Evolutionary conservation across 1,284 basidiomycete species (phyloP).

Genomic region (Cryptococcus sp.): DNA sequence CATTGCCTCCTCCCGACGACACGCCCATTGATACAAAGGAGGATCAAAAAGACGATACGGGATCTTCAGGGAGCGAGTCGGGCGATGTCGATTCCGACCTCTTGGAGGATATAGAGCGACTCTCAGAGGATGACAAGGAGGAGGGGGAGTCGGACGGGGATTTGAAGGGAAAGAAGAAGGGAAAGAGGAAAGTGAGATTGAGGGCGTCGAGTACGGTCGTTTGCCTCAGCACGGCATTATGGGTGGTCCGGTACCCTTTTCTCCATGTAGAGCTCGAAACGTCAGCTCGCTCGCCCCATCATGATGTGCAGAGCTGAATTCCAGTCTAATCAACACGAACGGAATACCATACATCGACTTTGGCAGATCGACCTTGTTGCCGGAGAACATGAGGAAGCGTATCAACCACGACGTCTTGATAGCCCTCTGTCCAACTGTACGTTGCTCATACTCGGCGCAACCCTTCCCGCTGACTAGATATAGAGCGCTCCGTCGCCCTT

Average conservation of each 20-base stretch:
- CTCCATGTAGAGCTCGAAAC: conserved; percentile 66
- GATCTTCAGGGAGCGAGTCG: conserved; percentile 3
- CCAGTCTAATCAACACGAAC: conserved; percentile 57
- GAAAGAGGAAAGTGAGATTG: conserved; percentile 15
- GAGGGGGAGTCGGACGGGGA: conserved; percentile 18
- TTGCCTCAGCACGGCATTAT: conserved; percentile 61
- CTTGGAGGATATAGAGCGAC: conserved; percentile 7
- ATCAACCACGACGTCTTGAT: conserved; percentile 62
- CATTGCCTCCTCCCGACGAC: no score
- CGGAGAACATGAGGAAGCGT: conserved; percentile 59
- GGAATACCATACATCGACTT: conserved; percentile 78
- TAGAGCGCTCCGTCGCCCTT: conserved; percentile 20
- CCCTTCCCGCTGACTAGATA: conserved; percentile 5
- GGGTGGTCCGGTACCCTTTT: conserved; percentile 69
- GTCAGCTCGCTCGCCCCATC: conserved; percentile 48
- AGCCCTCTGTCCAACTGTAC: conserved; percentile 63
- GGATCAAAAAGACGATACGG: conserved; percentile 21
- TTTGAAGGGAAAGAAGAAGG: conserved; percentile 3
- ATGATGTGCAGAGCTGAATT: conserved; percentile 1
- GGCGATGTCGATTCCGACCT: conserved; percentile 25
- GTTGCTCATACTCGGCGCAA: conserved; percentile 27
- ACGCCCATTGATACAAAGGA: conserved; percentile 10
- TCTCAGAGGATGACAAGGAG: conserved; percentile 8
- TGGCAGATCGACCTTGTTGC: conserved; percentile 55
- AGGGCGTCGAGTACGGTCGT: conserved; percentile 32